phyloP scores from a whole-genome alignment of 2,329 filamentous ascomycete genomes.

The Cladophialophora psammophila region DNA sequence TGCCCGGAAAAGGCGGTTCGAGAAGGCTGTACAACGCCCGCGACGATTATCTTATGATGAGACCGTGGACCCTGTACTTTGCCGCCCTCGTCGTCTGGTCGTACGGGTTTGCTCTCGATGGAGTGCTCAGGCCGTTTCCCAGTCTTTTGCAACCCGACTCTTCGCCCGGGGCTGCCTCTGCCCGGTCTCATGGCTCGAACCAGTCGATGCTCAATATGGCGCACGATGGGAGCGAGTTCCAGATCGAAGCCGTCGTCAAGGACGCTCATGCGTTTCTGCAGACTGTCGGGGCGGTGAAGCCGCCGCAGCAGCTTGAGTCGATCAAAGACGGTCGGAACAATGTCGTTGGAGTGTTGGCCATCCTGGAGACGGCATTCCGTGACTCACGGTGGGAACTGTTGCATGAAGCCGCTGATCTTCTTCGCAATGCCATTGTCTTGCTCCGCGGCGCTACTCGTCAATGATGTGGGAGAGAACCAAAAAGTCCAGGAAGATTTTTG shows the following conservation, averaged over 20 bases:
- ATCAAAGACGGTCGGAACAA: conserved; percentile 76
- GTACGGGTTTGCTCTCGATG: conserved; percentile 89
- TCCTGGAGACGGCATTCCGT: conserved; percentile 80
- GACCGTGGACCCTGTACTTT: conserved; percentile 97
- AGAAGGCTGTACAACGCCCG: conserved; percentile 74
- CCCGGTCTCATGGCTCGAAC: conserved; percentile 28
- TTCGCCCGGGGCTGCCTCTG: conserved; percentile 24
- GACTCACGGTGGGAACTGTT: conserved; percentile 89
- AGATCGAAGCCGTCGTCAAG: conserved; percentile 67
- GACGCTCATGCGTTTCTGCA: conserved; percentile 82
- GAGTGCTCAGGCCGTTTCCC: conserved; percentile 64
- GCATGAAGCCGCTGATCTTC: conserved; percentile 80
- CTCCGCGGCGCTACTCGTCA: conserved; percentile 32
- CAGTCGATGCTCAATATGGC: conserved; percentile 33
- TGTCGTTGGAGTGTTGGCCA: conserved; percentile 79
- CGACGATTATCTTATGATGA: conserved; percentile 86
- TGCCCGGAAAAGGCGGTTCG: conserved; percentile 41
- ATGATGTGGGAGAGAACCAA: conserved; percentile 1
- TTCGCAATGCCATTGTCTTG: conserved; percentile 75
- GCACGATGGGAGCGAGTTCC: conserved; percentile 29
- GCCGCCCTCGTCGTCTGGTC: conserved; percentile 91
- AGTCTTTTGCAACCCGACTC: conserved; percentile 34
- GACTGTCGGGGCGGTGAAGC: conserved; percentile 73
- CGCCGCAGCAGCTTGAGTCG: conserved; percentile 77
- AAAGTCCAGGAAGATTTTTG: conserved; percentile 1